Evolutionary conservation across 805 yeast genomes (phyloP).

Genomic region (Yamadazyma ubonensis): DNA sequence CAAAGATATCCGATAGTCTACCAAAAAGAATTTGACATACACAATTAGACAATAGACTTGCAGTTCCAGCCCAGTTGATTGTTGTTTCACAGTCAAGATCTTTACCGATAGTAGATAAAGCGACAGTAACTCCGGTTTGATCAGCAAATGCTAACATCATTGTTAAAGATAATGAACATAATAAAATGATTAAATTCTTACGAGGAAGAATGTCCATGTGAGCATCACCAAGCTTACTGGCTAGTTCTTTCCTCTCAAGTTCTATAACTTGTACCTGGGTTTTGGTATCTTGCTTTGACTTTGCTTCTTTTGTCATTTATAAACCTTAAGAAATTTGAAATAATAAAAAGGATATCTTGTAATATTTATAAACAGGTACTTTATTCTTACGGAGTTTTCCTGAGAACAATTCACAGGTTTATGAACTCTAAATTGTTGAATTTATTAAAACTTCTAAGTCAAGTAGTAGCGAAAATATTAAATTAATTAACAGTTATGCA

Average conservation of each 20-base stretch:
- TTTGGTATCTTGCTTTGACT: conserved; percentile 1
- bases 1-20: conserved; percentile 54
- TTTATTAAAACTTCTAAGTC: too few species aligned
- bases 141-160: conserved; percentile 46
- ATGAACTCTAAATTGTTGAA: neutral
- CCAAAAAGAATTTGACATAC: conserved; percentile 55
- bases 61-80: conserved; percentile 61
- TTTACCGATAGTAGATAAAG: conserved; percentile 47
- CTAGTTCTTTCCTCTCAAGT: conserved; percentile 10
- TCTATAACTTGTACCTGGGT: conserved; percentile 9
- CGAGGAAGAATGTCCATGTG: conserved; percentile 42
- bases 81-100: conserved; percentile 47
- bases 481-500: neutral
- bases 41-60: conserved; percentile 50
- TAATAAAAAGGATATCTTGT: neutral
- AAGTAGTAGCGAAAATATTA: neutral
- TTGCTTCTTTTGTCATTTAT: conserved; percentile 1
- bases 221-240: conserved; percentile 37
- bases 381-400: neutral
- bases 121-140: conserved; percentile 49
- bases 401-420: neutral
- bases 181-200: conserved; percentile 36
- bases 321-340: neutral
- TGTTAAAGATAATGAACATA: conserved; percentile 39
- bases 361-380: conserved; percentile 2